These are phyloP conservation scores for Candolleomyces efflorescens DNA, from an alignment of 768 basidiomycete species.

Conservation along the genomic window DNA sequence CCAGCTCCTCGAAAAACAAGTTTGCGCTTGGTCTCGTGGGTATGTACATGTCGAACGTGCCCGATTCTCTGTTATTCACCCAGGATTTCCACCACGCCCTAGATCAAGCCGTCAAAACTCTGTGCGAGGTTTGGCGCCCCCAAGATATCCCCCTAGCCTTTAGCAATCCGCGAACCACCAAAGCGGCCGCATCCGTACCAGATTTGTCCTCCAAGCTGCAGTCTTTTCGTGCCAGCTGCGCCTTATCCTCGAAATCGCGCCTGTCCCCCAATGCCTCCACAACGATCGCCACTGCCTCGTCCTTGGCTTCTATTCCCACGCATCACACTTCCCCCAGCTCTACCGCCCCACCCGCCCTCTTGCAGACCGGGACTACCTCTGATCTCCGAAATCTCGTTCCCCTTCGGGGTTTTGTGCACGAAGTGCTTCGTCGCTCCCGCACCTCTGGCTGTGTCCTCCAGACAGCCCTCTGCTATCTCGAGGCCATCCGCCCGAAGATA, in stretches of 20 bases:
- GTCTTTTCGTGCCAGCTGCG: constrained; percentile 12
- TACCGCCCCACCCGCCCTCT: constrained; percentile 13
- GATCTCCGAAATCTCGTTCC: constrained; percentile 44
- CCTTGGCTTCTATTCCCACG: not conserved
- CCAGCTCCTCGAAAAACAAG: constrained; percentile 48
- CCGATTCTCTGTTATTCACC: not conserved
- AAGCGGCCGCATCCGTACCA: not conserved
- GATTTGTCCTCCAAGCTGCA: not conserved
- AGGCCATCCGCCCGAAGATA: constrained; percentile 71
- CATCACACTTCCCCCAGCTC: constrained; percentile 5
- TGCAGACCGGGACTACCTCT: constrained; percentile 10
- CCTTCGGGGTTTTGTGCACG: constrained; percentile 78
- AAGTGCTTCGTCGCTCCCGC: constrained; percentile 81
- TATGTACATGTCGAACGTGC: constrained; percentile 31
- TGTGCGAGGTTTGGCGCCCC: constrained; percentile 78
- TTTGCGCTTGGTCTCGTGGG: constrained; percentile 68
- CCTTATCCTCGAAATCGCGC: constrained; percentile 2
- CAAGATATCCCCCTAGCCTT: constrained; percentile 66
- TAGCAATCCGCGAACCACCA: not conserved
- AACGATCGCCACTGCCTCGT: not conserved
- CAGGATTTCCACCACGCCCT: constrained; percentile 8
- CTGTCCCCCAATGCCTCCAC: constrained; percentile 34
- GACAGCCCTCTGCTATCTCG: constrained; percentile 83
- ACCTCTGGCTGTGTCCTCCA: constrained; percentile 83
- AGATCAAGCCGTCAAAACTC: constrained; percentile 78